Evolutionary conservation across 805 yeast species (phyloP).

Genomic region (Metschnikowia drakensbergensis): DNA sequence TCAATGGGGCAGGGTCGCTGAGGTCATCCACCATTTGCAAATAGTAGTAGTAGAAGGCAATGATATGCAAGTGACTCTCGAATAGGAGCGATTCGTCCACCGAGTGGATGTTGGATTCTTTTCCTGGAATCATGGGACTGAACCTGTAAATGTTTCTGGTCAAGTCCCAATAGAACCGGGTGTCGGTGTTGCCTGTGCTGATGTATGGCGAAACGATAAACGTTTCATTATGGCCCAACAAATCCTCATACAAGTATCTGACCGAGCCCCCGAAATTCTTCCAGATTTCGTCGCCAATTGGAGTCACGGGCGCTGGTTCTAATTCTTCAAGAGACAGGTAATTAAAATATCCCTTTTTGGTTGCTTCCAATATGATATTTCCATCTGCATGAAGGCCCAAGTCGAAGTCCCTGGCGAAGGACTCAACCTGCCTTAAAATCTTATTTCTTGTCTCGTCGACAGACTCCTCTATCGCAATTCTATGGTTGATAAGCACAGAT

Average conservation of each 20-base stretch:
- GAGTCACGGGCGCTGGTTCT: conserved; percentile 47
- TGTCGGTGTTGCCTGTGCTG: conserved; percentile 59
- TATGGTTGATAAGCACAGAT: conserved; percentile 39
- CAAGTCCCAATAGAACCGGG: conserved; percentile 54
- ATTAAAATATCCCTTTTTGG: conserved; percentile 25
- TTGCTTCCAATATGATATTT: conserved; percentile 20
- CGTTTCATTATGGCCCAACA: conserved; percentile 26
- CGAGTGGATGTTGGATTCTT: conserved; percentile 25
- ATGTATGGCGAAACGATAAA: conserved; percentile 40
- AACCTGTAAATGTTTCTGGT: conserved; percentile 52
- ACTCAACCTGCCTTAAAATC: conserved; percentile 26
- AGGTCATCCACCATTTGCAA: conserved; percentile 38
- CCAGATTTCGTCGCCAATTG: conserved; percentile 47
- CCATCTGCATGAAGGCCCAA: conserved; percentile 35
- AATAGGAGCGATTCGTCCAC: conserved; percentile 31
- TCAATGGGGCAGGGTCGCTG: conserved; percentile 4
- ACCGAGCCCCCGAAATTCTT: conserved; percentile 54
- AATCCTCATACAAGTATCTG: conserved; percentile 58
- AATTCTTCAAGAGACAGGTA: conserved; percentile 26
- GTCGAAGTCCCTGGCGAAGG: conserved; percentile 33
- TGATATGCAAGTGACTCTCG: conserved; percentile 30
- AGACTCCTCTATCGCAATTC: conserved; percentile 41
- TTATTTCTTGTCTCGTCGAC: conserved; percentile 28
- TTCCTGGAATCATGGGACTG: conserved; percentile 29
- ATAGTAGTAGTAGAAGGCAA: conserved; percentile 44